Evolutionary conservation across 2,329 filamentous ascomycete genomes (phyloP), one percentile per base, ranked within the genome.

Genomic region (Fusarium nygamai): DNA sequence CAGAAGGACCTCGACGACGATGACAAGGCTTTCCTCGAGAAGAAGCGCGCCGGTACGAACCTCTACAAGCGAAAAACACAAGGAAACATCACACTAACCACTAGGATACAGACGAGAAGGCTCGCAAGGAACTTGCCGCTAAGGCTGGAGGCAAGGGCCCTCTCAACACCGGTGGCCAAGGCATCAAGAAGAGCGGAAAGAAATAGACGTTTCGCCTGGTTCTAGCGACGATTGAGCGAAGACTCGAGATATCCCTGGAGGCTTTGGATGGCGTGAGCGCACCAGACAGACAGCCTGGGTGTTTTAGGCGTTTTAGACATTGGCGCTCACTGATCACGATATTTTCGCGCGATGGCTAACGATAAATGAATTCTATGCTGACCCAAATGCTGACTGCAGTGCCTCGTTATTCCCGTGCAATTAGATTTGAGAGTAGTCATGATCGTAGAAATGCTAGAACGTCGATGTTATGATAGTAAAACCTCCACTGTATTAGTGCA

Each of bases 171-270:
- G 95, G 94, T 39, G 84, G 88, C 56, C 94, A 97, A 85, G 95
- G 94, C 72, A 98, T 98, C 88, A 98, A 98, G 92, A 98, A 98
- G 91, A 96, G 93, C 72, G 95, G 95, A 84, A 98, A 98, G 93
- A 97, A 98, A 92, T 97, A 89, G 85, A 79, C 51, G 61, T 56
- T 39, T 60, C 59, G 54, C 50, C 17, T 51, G 36, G 27, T 43
- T 29, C 43, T 47, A 54, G 51, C 38, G 57, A 54, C 29, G 31
- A 60, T 24, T 14, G 58, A 68, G 54, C 29, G 43, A 68, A 60
- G 58, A 24, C 31, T 53, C 56, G 57, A 50, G 59, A 64, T 27
- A 50, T 50, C 53, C 46, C 31, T 76, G 60, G 43, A n/a, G 48
- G 57, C 60, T 68, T 64, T 46, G 39, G 62, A 76, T 66, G 75